A percentile compares a stretch with the other conserved stretches of the same genome.
These are phyloP conservation scores for Aspergillus aculeatinus DNA, from an alignment of 2,329 filamentous ascomycete species.

Conservation along the genomic window DNA sequence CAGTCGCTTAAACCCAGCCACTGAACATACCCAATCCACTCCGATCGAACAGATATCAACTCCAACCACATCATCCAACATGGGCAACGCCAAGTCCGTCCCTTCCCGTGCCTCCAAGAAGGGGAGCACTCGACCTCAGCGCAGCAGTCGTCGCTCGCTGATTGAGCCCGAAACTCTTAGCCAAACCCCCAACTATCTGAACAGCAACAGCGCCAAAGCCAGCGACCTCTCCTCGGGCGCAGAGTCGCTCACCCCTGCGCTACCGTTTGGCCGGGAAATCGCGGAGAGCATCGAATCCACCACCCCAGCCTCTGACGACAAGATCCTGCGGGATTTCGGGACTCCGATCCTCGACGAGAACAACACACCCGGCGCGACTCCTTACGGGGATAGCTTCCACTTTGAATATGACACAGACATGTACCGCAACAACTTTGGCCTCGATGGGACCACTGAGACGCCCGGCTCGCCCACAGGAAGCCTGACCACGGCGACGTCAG, in stretches of 20 bases:
- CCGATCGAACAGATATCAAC: not conserved
- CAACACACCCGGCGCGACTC: not conserved
- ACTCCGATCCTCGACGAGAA: not conserved
- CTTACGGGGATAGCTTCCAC: slow-evolving; percentile 13
- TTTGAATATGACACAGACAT: slow-evolving; percentile 24
- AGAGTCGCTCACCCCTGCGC: not conserved
- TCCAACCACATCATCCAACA: not conserved
- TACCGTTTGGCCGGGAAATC: slow-evolving; percentile 9
- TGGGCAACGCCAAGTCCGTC: not conserved
- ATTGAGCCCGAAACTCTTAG: not conserved
- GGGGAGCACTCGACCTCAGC: slow-evolving; percentile 1
- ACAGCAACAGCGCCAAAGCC: slow-evolving; percentile 7
- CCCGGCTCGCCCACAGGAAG: slow-evolving; percentile 20
- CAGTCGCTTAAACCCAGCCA: not conserved
- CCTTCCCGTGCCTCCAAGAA: not conserved
- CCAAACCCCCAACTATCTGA: not conserved
- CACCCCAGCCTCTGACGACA: slow-evolving; percentile 13
- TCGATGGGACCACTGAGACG: slow-evolving; percentile 21
- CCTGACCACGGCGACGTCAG: slow-evolving; percentile 19
- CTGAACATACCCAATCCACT: not conserved
- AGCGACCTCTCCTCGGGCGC: not conserved
- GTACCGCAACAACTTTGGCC: slow-evolving; percentile 22
- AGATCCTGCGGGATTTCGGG: not conserved
- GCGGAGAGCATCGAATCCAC: slow-evolving; percentile 13
- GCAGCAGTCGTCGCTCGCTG: not conserved